These are phyloP conservation scores for Leccinum subfulvum DNA, from an alignment of 1,284 basidiomycete species.

Conservation along the genomic window DNA sequence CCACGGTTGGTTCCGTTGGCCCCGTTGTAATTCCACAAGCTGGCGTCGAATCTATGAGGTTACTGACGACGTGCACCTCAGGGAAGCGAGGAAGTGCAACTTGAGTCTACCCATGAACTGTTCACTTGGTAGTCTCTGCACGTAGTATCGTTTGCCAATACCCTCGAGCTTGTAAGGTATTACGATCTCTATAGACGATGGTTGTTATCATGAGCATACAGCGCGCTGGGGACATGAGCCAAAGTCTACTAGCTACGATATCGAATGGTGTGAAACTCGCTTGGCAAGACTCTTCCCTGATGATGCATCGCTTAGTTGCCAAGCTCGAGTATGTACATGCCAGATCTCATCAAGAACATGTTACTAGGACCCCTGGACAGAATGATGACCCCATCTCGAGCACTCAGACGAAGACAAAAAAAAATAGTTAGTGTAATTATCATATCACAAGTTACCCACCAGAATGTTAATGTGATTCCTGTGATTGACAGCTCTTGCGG, in stretches of 20 bases:
- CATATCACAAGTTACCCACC: neutral
- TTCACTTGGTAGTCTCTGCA: neutral
- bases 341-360: neutral
- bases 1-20: neutral
- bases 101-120: neutral
- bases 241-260: neutral
- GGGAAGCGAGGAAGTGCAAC: neutral
- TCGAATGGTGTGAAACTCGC: too few species aligned
- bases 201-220: neutral
- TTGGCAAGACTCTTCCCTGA: neutral
- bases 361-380: neutral
- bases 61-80: neutral
- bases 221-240: neutral
- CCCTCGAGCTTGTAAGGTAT: neutral
- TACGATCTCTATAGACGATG: neutral
- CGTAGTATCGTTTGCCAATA: neutral
- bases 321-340: constrained; percentile 1
- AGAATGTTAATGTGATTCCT: neutral
- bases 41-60: neutral
- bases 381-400: neutral
- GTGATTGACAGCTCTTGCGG: neutral
- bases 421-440: too few species aligned
- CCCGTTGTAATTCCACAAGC: constrained; percentile 1
- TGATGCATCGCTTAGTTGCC: neutral
- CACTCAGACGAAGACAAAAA: too few species aligned